phyloP scores from a whole-genome alignment of 495 filamentous ascomycete genomes.

The Daldinia caldariorum region DNA sequence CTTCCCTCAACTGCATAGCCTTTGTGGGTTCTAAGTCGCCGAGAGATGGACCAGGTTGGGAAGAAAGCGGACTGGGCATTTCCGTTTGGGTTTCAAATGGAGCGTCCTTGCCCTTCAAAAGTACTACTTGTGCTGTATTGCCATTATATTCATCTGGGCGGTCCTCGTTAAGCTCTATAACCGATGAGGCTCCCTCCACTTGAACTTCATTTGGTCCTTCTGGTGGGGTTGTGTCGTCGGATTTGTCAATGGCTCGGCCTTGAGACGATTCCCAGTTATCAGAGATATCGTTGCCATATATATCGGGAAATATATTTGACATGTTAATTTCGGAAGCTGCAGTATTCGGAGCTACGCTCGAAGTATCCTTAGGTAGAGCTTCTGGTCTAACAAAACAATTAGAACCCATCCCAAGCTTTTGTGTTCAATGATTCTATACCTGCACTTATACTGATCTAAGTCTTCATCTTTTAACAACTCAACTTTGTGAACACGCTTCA shows the following conservation, averaged over 20 bases:
- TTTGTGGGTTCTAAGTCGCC: not conserved
- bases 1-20: slow-evolving; percentile 6
- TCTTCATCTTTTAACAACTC: slow-evolving; percentile 53
- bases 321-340: slow-evolving; percentile 15
- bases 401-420: slow-evolving; percentile 12
- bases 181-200: slow-evolving; percentile 16
- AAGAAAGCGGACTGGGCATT: slow-evolving; percentile 5
- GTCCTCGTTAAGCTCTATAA: slow-evolving; percentile 10
- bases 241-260: slow-evolving; percentile 20
- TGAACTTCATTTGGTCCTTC: slow-evolving; percentile 25
- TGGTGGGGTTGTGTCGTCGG: slow-evolving; percentile 18
- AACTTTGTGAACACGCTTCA: slow-evolving; percentile 75
- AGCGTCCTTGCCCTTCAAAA: not conserved
- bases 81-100: slow-evolving; percentile 14
- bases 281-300: not conserved
- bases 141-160: slow-evolving; percentile 1
- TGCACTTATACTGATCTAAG: slow-evolving; percentile 60
- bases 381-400: slow-evolving; percentile 31
- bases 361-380: slow-evolving; percentile 12
- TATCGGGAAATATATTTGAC: slow-evolving; percentile 6
- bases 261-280: slow-evolving; percentile 21
- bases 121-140: not conserved
- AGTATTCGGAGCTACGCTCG: slow-evolving; percentile 13
- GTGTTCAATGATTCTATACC: slow-evolving; percentile 55
- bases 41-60: not conserved